These are phyloP conservation scores for Chytriomyces hyalinus DNA, from an alignment of 192 early-diverging fungal genomes.

Conservation along the genomic window DNA sequence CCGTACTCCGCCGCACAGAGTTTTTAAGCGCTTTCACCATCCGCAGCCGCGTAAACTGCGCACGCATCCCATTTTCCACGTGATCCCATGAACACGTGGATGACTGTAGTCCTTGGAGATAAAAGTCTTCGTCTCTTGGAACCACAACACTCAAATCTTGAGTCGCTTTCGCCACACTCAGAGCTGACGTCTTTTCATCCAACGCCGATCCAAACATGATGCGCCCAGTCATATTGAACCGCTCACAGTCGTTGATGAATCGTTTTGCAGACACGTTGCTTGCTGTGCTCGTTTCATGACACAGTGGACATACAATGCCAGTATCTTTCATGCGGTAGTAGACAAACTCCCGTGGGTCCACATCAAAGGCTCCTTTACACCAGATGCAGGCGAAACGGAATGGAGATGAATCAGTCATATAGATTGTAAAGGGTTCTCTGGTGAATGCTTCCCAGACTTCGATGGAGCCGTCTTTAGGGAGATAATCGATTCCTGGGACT, in stretches of 20 bases:
- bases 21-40: neutral
- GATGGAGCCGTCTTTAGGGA: conserved; percentile 42
- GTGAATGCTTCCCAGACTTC: conserved; percentile 46
- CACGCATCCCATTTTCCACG: conserved; percentile 9
- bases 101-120: neutral
- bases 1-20: conserved; percentile 18
- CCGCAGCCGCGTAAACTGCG: conserved; percentile 3
- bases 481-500: conserved; percentile 44
- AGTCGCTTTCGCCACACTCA: conserved; percentile 21
- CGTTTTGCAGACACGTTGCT: conserved; percentile 35
- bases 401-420: conserved; percentile 14
- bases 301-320: conserved; percentile 33
- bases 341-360: conserved; percentile 37
- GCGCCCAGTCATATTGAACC: neutral
- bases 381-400: conserved; percentile 44
- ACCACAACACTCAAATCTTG: conserved; percentile 21
- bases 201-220: conserved; percentile 16
- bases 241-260: conserved; percentile 35
- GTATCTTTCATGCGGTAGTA: conserved; percentile 44
- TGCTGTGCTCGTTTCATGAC: conserved; percentile 25
- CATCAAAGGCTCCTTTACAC: conserved; percentile 19
- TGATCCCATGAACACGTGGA: conserved; percentile 1
- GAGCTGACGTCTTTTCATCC: conserved; percentile 20
- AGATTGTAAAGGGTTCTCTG: conserved; percentile 32
- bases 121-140: conserved; percentile 2